Evolutionary conservation across 1,284 basidiomycete species (phyloP).

Genomic region (Albatrellus sp.): DNA sequence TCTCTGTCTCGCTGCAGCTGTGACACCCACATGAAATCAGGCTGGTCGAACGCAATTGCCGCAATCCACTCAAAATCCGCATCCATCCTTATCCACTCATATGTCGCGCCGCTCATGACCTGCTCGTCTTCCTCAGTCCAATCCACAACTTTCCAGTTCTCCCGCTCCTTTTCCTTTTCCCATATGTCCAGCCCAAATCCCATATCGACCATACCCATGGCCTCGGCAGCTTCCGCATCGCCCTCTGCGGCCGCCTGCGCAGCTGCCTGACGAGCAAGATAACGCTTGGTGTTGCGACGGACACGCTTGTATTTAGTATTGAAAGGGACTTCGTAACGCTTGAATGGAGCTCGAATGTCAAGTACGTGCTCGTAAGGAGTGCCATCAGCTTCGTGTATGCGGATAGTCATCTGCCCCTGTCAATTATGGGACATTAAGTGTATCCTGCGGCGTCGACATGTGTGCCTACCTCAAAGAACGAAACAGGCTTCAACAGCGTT

Average conservation of each 20-base stretch:
- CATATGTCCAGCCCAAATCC: constrained; percentile 93
- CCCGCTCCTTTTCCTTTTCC: constrained; percentile 89
- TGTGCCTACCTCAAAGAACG: constrained; percentile 66
- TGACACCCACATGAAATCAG: constrained; percentile 98
- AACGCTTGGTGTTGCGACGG: constrained; percentile 87
- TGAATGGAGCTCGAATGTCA: constrained; percentile 79
- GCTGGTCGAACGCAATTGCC: constrained; percentile 84
- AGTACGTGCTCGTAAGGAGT: constrained; percentile 98
- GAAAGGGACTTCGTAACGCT: constrained; percentile 94
- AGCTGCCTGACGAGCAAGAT: constrained; percentile 86
- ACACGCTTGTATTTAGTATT: constrained; percentile 99
- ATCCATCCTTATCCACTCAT: constrained; percentile 99
- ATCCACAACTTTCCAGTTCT: constrained; percentile 92
- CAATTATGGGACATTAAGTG: constrained; percentile 9
- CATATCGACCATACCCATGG: constrained; percentile 89
- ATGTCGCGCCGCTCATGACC: constrained; percentile 86
- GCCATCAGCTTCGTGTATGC: constrained; percentile 98
- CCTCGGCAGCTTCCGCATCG: constrained; percentile 83
- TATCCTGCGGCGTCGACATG: not conserved
- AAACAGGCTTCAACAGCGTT: constrained; percentile 68
- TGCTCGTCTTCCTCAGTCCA: constrained; percentile 97
- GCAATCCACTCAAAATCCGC: constrained; percentile 99
- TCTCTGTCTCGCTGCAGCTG: constrained; percentile 94
- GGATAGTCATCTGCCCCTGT: constrained; percentile 93
- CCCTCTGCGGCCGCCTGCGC: constrained; percentile 89